Base-by-base conservation (phyloP, 257 asterid genomes). In the Lantana camara region DNA sequence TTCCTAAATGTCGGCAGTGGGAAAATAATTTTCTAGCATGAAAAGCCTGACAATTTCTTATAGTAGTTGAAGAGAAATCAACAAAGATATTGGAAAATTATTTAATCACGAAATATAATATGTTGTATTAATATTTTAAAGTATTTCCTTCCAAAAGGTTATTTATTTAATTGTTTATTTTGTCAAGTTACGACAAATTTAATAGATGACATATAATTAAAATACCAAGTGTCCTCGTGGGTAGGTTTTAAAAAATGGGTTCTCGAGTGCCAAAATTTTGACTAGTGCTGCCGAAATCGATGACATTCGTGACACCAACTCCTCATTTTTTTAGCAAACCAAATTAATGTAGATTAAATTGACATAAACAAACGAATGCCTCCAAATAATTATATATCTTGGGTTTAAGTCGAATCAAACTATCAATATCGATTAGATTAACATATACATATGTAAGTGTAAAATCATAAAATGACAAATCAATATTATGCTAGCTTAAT, bases 261-360 rank as follows among this genome's bases (percentile, higher is more conserved):
- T 66, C 77, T 76, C 81, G 81, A 76, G 77, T 67, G 65, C 81
- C 78, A 67, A 67, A 65, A 71, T 51, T 67, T 76, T 62, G 78
- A 67, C 77, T 37, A 56, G 5, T 56, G 68, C 50, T 67, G 75
- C 77, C 69, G 73, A 67, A 63, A 67, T 71, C 75, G 75, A 67
- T 67, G 77, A 76, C 72, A 60, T 54, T 42, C 37, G 48, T 67
- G 17, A 1, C 49, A 47, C 55, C n/a, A n/a, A 11, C 57, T 54
- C 61, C 37, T 60, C 66, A 24, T 19, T 70, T 19, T 70, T 45
- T 14, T 44, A 22, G 47, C 72, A 50, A n/a, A 42, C 30, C 57
- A 42, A 73, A 67, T 41, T 27, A 27, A 27, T 27, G 32, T 27
- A 27, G 2, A 27, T 27, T 2, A 2, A 27, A 27, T 27, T 27